Conservation (phyloP, 306 rosid genomes). For the Corylus avellana region DNA sequence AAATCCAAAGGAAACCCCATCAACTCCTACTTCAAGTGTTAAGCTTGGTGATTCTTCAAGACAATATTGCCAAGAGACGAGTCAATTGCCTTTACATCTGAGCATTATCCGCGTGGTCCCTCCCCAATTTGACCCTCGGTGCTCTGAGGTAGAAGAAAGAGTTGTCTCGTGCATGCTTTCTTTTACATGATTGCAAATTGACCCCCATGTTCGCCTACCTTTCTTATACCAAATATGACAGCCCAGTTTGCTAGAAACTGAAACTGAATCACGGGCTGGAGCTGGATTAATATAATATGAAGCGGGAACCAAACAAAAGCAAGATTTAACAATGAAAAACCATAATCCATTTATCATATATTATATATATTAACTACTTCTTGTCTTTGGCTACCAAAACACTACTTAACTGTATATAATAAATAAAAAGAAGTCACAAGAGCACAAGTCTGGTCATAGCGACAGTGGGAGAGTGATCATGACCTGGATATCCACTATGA, state of each 20-base stretch:
- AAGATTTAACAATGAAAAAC: no score
- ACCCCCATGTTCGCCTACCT: no score
- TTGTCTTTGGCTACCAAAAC: no score
- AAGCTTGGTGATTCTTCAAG: neutral
- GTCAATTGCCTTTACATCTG: neutral
- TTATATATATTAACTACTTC: no score
- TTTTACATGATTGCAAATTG: no score
- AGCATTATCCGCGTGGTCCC: neutral
- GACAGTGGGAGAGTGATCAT: slow-evolving; percentile 1
- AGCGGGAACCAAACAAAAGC: no score
- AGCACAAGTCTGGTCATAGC: neutral
- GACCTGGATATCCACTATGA: slow-evolving; percentile 36
- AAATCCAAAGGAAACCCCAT: neutral
- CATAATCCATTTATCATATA: no score
- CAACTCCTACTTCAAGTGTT: neutral
- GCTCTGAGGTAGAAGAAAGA: neutral
- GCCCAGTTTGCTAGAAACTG: no score
- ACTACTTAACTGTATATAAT: neutral
- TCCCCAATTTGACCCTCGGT: neutral
- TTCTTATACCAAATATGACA: no score
- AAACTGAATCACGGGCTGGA: no score
- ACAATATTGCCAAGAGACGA: slow-evolving; percentile 21
- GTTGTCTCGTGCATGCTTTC: neutral
- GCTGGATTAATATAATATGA: no score
- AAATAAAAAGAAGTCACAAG: no score